Evolutionary conservation across 192 early-diverging fungal genomes (phyloP), one percentile per base, ranked within the genome.

Genomic region (Dissophora ornata): DNA sequence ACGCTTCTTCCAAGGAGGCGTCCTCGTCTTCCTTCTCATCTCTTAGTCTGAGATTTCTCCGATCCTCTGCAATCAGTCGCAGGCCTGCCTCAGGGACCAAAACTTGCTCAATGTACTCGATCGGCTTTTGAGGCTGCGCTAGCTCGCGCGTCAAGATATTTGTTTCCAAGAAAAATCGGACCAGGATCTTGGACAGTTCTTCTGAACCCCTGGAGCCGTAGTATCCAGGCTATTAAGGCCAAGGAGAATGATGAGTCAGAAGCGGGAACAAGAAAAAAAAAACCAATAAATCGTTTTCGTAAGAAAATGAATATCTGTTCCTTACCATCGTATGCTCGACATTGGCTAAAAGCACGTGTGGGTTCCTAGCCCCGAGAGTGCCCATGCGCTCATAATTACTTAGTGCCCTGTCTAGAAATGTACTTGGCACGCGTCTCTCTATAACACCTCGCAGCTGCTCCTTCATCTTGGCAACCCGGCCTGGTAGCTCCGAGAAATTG

Each of bases 41-140:
- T 7, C 38, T 4, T 56, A 41, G 54, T 33, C 34, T 24, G 18
- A 54, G 7, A 11, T 22, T 32, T 12, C 48, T 30, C 13, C 74
- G 54, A 42, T 87, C 86, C 51, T 85, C 65, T 0, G 47, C 53
- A 53, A 87, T 87, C 22, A 87, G 52, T 19, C 84, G 62, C 18
- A 79, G 59, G 1, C 79, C 84, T 25, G 68, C 56, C 59, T 87
- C 86, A 12, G 86, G 86, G 4, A 87, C 62, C 3, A 87, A 54
- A 1, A 87, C 86, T 25, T 87, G 82, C 28, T 87, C 80, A 26
- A 87, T 33, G 25, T 79, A 87, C 50, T 87, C 86, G 21, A 81
- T 26, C 2, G 84, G 84, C 36, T 63, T 34, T 57, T 87, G 86
- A 5, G 84, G 86, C 11, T 54, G 40, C 1, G 81, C 67, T 5